Evolutionary conservation across 169 alveolate genomes (phyloP), one percentile per base, ranked within the genome.

Genomic region (Plasmodium inui): DNA sequence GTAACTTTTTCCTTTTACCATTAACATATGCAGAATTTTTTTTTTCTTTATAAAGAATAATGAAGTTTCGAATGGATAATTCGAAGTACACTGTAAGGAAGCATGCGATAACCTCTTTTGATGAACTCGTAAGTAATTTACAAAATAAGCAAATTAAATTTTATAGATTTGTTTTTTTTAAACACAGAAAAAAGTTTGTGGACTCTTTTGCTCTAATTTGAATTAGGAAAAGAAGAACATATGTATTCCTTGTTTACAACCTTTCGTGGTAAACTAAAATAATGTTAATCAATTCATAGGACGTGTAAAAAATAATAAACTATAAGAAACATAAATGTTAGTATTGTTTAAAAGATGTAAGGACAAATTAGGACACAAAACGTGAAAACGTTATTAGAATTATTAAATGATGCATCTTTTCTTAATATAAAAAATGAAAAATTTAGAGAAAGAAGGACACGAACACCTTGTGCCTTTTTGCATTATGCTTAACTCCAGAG

Each of bases 11-110:
- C 41, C 39, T 67, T 28, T 67, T 67, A 26, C 37, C 37, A 67
- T 67, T n/a, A 67, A 22, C 76, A 19, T 26, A 41, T 67, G n/a
- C n/a, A 67, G 76, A 67, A 67, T 28, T 67, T 67, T 67, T 67
- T 50, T 67, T 67, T 67, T 67, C 76, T 67, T 67, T 67, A 67
- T 67, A 28, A 67, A 26, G 76, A 19, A 67, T 67, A 67, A 67
- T 19, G 37, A 67, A 67, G 76, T 28, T 67, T 67, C 37, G 30
- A 67, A 67, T 26, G 41, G 22, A 67, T 26, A 67, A 22, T 67
- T 19, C 37, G 76, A 61, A 22, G 37, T 17, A 26, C 76, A 8
- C 76, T 26, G 30, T 1, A 67, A 67, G 37, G 1, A 67, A 26
- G 41, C 39, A 10, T 67, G 9, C 76, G 76, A 67, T 67, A 22